Evolutionary conservation across 441 rosid genomes (phyloP), one percentile per base, ranked within the genome.

Genomic region (Erysimum cheiri): DNA sequence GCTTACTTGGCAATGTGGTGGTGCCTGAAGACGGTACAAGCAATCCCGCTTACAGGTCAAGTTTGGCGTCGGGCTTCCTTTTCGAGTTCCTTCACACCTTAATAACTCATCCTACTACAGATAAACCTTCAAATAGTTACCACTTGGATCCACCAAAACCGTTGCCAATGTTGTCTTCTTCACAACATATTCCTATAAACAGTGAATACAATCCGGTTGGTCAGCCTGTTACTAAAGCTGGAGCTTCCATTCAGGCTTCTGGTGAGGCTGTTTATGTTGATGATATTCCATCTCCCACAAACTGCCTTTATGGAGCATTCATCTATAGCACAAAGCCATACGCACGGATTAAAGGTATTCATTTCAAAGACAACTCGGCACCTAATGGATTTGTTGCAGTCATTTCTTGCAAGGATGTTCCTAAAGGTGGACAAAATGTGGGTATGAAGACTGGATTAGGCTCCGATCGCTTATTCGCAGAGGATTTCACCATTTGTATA

Each of bases 201-300:
- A 48, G 71, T 4, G 78, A 86, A 39, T 80, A 80, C 55, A 64
- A 52, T 74, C 99, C 98, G 9, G 85, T 94, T 56, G 99, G 99
- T 5, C 37, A 78, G 35, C 85, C 91, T 9, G 64, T 82, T 48
- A 57, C 65, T 5, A 94, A 94, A 79, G 44, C 87, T 47, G 94
- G 87, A 80, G 88, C 97, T 40, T 64, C 85, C 59, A 73, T 92
- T 57, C 99, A 92, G 72, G 97, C 98, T 71, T 94, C 99, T 64
- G 99, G 98, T 85, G 64, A 9, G 90, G 97, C 98, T 62, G 90
- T 92, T 46, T 95, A 61, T 79, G 98, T 95, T 61, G 97, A 90
- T 73, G 99, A 95, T 79, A 95, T 95, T 70, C 96, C 99, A 32
- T 85, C 97, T 14, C 99, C 97, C 13, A 19, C 12, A 41, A 81